phyloP scores from a whole-genome alignment of 176 grass and related monocot genomes.

The barley (Hordeum vulgare) region DNA sequence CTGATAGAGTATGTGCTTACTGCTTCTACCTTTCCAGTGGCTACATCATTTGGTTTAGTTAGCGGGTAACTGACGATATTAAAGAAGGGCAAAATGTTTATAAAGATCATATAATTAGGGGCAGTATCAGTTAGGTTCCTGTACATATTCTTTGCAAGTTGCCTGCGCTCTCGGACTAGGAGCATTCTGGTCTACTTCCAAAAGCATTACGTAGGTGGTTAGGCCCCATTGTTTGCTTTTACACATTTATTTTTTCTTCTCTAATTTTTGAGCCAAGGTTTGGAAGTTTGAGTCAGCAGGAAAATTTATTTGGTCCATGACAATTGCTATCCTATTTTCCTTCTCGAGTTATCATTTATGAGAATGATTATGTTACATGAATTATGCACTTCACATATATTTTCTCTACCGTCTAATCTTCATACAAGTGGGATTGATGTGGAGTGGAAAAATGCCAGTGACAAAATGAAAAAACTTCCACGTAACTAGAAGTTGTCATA shows the following conservation, averaged over 20 bases:
- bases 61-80: neutral
- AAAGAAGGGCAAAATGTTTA: neutral
- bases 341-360: neutral
- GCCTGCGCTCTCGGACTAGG: neutral
- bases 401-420: neutral
- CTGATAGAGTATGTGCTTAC: conserved; percentile 49
- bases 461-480: neutral
- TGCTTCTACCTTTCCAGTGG: conserved; percentile 11
- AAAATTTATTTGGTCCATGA: neutral
- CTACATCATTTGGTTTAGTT: neutral
- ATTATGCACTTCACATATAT: neutral
- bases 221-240: neutral
- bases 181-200: neutral
- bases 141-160: neutral
- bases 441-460: neutral
- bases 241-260: neutral
- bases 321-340: neutral
- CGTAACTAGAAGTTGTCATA: neutral
- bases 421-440: neutral
- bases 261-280: neutral
- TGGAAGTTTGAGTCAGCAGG: neutral
- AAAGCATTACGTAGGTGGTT: neutral
- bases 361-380: neutral
- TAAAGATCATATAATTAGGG: neutral
- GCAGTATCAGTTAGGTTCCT: neutral